Conservation (phyloP, 2,329 filamentous ascomycete genomes). For the Elsinoe ampelina region DNA sequence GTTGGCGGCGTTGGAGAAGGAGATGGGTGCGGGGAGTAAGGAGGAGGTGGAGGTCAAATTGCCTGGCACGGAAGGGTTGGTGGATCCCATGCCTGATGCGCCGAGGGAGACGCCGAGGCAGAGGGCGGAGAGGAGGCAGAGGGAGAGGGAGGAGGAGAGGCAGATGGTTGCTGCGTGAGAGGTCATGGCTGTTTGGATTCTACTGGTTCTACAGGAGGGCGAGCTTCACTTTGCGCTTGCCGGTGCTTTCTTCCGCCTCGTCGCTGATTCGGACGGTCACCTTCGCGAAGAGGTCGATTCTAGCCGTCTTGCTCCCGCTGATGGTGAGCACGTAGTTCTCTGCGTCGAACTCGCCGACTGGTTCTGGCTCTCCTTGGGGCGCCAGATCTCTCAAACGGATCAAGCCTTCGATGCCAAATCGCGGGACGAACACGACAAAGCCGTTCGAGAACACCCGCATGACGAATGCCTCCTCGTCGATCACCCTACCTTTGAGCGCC, state of each 20-base stretch:
- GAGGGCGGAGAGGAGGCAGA: slow-evolving; percentile 22
- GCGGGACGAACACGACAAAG: slow-evolving; percentile 89
- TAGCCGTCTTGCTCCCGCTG: slow-evolving; percentile 41
- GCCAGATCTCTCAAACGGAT: slow-evolving; percentile 79
- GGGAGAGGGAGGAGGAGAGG: slow-evolving; percentile 19
- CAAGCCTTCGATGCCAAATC: slow-evolving; percentile 89
- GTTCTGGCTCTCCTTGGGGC: slow-evolving; percentile 47
- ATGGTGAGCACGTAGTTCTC: slow-evolving; percentile 71
- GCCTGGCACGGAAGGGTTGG: slow-evolving; percentile 25
- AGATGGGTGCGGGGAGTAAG: slow-evolving; percentile 36
- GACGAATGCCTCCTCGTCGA: slow-evolving; percentile 85
- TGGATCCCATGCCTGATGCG: slow-evolving; percentile 25
- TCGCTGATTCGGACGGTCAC: slow-evolving; percentile 83
- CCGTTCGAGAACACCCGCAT: slow-evolving; percentile 98
- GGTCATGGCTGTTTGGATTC: neutral
- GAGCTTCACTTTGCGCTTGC: slow-evolving; percentile 84
- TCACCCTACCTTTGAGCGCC: slow-evolving; percentile 67
- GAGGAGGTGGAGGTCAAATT: slow-evolving; percentile 20
- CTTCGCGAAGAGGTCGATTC: slow-evolving; percentile 82
- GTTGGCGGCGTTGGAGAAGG: slow-evolving; percentile 66
- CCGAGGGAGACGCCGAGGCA: slow-evolving; percentile 24
- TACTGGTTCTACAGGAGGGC: slow-evolving; percentile 33
- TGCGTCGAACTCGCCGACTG: slow-evolving; percentile 72
- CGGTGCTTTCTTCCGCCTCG: slow-evolving; percentile 88
- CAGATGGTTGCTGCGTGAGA: slow-evolving; percentile 22